Evolutionary conservation across 2,329 filamentous ascomycete species (phyloP), one percentile per base, ranked within the genome.

Genomic region (Cladosporium sp.): DNA sequence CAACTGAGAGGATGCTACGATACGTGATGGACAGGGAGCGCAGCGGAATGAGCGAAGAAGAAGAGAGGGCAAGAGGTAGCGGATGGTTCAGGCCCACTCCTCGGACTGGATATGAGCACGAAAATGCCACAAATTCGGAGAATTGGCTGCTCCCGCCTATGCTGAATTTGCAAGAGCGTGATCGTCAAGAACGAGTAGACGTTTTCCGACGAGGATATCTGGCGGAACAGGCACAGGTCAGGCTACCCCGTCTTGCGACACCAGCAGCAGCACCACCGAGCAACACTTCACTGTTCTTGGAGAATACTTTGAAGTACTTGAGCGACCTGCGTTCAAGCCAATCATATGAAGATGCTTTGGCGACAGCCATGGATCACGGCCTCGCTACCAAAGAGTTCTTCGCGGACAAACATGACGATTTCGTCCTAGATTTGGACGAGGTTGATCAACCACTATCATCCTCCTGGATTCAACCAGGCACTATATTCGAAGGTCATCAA

Each of bases 381-480:
- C 78, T 86, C 58, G 74, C 80, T 19, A 76, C 73, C 20, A 78
- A 81, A 59, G 81, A 83, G 61, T 79, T 81, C 66, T 80, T 81
- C 58, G 73, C 76, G 19, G 76, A 79, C 62, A 78, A 81, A 60
- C 71, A 79, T 59, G 71, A 81, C 54, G 84, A 87, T 66, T 85
- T 87, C 59, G 75, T 87, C 42, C 75, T 84, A 25, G 79, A 86
- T 64, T 78, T 82, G 15, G 69, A 72, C 19, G 76, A 73, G 30
- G 75, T 86, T 15, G 74, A 77, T 2, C 77, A 79, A 1, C 80
- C 83, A n/a, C 66, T 72, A 2, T 73, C 78, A 55, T 85, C 80
- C 51, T 87, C 85, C 7, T 88, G 84, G 84, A 72, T 88, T 11
- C 78, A 81, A 54, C 80, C 83, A 5, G 85, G 86, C 19, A 79